These are phyloP conservation scores for Barnettozyma hawaiiensis DNA, from an alignment of 1,139 yeast genomes.

Conservation along the genomic window DNA sequence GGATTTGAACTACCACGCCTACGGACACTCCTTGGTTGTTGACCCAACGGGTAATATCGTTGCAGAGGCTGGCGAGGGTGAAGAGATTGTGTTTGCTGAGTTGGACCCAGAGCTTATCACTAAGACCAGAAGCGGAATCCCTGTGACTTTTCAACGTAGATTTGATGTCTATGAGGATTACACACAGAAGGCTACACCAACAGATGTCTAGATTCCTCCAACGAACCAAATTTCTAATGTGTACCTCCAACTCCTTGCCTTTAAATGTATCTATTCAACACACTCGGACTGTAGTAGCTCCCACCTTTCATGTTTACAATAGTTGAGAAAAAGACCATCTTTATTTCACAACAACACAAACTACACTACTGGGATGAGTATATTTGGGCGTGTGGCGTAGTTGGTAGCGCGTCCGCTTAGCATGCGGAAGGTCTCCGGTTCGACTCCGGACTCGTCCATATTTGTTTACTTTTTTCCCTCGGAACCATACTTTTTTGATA, in stretches of 20 bases:
- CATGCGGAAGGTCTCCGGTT: conserved; percentile 89
- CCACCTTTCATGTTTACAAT: too few species aligned
- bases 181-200: conserved; percentile 7
- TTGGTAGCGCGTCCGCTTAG: conserved; percentile 91
- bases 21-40: conserved; percentile 81
- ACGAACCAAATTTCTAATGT: too few species aligned
- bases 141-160: conserved; percentile 72
- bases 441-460: conserved; percentile 88
- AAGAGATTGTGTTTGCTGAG: conserved; percentile 69
- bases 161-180: conserved; percentile 60
- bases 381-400: conserved; percentile 81
- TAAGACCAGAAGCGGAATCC: conserved; percentile 58
- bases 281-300: too few species aligned
- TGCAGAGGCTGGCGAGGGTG: conserved; percentile 71
- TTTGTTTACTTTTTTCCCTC: too few species aligned
- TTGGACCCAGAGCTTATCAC: conserved; percentile 52
- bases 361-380: background rate
- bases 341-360: too few species aligned
- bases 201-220: background rate
- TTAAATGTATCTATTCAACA: too few species aligned
- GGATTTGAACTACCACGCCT: conserved; percentile 74
- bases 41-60: conserved; percentile 69
- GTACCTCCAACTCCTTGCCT: too few species aligned
- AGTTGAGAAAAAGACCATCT: too few species aligned
- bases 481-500: conserved; percentile 24